phyloP scores from a whole-genome alignment of 2,329 filamentous ascomycete genomes.

The Saccharata proteae region DNA sequence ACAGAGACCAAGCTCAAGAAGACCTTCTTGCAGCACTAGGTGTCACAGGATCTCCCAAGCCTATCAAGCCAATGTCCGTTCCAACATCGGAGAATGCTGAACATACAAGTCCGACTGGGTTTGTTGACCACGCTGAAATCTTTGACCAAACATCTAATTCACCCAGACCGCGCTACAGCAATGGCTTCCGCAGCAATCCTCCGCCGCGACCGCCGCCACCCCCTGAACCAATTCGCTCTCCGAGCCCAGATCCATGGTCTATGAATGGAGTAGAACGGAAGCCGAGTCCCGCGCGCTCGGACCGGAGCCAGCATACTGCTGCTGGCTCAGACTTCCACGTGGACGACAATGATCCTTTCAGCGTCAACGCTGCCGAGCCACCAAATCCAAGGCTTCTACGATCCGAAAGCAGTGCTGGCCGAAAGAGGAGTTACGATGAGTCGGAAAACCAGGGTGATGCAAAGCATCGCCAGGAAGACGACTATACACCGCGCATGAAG shows the following conservation, averaged over 20 bases:
- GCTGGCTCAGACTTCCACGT: slow-evolving; percentile 23
- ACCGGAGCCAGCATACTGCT: slow-evolving; percentile 22
- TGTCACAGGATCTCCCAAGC: slow-evolving; percentile 26
- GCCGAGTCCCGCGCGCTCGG: slow-evolving; percentile 21
- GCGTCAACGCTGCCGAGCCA: slow-evolving; percentile 11
- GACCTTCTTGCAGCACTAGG: slow-evolving; percentile 24
- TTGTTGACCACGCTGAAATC: no score
- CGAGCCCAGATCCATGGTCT: slow-evolving; percentile 12
- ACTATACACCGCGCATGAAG: slow-evolving; percentile 22
- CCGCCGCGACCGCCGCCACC: slow-evolving; percentile 13
- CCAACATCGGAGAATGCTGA: background rate
- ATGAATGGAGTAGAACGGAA: slow-evolving; percentile 12
- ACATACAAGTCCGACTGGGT: background rate
- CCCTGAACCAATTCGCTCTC: slow-evolving; percentile 12
- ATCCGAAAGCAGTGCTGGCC: slow-evolving; percentile 20
- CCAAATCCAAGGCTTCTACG: slow-evolving; percentile 14
- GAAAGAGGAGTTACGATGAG: slow-evolving; percentile 26
- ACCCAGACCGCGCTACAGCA: background rate
- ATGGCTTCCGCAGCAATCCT: background rate
- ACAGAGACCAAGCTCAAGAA: slow-evolving; percentile 19
- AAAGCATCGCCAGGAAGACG: slow-evolving; percentile 22
- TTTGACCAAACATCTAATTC: background rate
- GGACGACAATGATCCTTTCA: slow-evolving; percentile 10
- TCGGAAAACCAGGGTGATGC: slow-evolving; percentile 18
- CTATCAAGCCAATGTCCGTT: slow-evolving; percentile 8